phyloP scores from a whole-genome alignment of 2,329 filamentous ascomycete genomes.

The Torrubiella hemipterigena region DNA sequence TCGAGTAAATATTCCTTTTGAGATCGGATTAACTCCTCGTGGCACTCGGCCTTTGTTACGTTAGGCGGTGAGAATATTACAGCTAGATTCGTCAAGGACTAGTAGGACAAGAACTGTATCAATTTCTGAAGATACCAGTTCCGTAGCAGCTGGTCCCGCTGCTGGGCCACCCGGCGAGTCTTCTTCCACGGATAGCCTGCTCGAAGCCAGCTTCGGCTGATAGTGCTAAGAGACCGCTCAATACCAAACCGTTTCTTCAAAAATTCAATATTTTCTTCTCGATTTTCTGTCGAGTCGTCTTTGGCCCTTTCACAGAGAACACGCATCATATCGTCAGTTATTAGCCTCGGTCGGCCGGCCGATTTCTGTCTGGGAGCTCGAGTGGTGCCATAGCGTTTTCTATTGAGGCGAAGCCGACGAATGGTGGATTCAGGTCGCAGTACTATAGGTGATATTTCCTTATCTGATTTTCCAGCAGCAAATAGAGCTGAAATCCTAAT shows the following conservation, averaged over 20 bases:
- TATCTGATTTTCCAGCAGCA: not conserved
- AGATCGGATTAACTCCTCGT: conserved; percentile 12
- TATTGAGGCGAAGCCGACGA: not conserved
- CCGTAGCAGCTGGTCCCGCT: conserved; percentile 19
- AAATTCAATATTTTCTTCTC: not conserved
- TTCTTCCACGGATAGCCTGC: conserved; percentile 13
- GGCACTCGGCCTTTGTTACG: conserved; percentile 21
- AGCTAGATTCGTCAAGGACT: conserved; percentile 22
- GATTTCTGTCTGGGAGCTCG: not conserved
- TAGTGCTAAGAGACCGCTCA: not conserved
- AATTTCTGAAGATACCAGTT: conserved; percentile 20
- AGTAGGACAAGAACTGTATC: conserved; percentile 16
- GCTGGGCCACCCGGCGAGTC: conserved; percentile 16
- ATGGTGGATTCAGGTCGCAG: not conserved
- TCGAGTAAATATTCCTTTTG: conserved; percentile 12
- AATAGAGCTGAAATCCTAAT: not conserved
- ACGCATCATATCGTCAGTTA: not conserved
- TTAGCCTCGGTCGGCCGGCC: not conserved
- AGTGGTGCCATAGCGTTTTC: not conserved
- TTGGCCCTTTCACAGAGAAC: not conserved
- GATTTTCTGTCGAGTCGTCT: not conserved
- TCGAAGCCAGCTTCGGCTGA: not conserved
- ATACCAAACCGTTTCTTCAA: not conserved
- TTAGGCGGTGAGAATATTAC: conserved; percentile 18
- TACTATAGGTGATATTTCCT: not conserved